Evolutionary conservation across 768 basidiomycete species (phyloP).

Genomic region (Serpula lacrymans): DNA sequence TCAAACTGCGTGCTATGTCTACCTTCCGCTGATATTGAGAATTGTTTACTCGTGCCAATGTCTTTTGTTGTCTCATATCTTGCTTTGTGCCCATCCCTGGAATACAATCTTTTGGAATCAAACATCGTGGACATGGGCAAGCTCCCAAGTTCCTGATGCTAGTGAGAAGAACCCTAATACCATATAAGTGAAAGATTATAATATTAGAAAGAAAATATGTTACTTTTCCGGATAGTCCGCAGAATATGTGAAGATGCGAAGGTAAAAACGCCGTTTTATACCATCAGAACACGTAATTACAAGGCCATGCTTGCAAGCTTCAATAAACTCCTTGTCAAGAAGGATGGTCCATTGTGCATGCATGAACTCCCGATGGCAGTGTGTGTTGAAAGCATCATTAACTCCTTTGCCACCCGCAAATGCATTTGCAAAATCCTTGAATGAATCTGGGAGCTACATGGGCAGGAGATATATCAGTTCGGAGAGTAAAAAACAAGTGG

Average conservation of each 20-base stretch:
- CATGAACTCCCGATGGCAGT: slow-evolving; percentile 12
- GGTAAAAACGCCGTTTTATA: slow-evolving; percentile 10
- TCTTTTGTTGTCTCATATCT: slow-evolving; percentile 7
- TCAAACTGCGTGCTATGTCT: slow-evolving; percentile 14
- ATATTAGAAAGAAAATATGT: background rate
- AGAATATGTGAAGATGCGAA: slow-evolving; percentile 14
- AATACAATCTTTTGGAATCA: slow-evolving; percentile 16
- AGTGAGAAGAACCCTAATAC: slow-evolving; percentile 9
- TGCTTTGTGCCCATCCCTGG: slow-evolving; percentile 15
- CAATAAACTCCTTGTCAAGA: slow-evolving; percentile 11
- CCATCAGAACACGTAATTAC: slow-evolving; percentile 12
- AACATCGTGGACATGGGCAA: slow-evolving; percentile 21
- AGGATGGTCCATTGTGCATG: slow-evolving; percentile 11
- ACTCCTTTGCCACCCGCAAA: background rate
- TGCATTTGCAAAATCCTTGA: slow-evolving; percentile 7
- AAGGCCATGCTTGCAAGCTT: slow-evolving; percentile 12
- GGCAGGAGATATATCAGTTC: background rate
- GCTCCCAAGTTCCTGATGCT: slow-evolving; percentile 11
- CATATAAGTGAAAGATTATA: background rate
- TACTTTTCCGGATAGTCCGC: slow-evolving; percentile 29
- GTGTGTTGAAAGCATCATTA: slow-evolving; percentile 3
- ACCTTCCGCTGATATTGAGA: slow-evolving; percentile 5
- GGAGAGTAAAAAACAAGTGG: background rate
- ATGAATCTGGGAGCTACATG: slow-evolving; percentile 10
- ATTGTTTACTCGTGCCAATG: slow-evolving; percentile 11